Conservation (phyloP, 2,329 filamentous ascomycete genomes). For the Diaporthe amygdali region DNA sequence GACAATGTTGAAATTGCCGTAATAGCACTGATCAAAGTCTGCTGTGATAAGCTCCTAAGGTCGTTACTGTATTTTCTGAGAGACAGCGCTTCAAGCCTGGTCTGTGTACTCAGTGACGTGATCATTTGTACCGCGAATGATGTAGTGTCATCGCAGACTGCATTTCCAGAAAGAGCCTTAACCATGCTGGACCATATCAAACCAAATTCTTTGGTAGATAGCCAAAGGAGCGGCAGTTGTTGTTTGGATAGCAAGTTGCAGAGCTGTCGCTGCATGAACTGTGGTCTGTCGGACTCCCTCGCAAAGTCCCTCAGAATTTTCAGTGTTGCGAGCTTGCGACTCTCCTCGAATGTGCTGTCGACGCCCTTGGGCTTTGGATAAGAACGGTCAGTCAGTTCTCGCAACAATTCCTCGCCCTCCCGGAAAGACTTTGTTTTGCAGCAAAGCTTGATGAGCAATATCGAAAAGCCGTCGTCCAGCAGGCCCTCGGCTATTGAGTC, state of each 20-base stretch:
- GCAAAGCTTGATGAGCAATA: constrained; percentile 48
- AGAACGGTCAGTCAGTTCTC: constrained; percentile 37
- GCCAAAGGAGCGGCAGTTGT: constrained; percentile 47
- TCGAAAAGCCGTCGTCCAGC: constrained; percentile 45
- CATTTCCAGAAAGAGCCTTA: constrained; percentile 38
- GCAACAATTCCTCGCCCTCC: constrained; percentile 49
- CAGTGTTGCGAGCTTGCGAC: constrained; percentile 36
- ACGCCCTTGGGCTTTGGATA: constrained; percentile 42
- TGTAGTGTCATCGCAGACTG: constrained; percentile 38
- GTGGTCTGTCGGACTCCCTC: constrained; percentile 33
- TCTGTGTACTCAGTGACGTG: constrained; percentile 34
- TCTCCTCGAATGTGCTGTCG: constrained; percentile 36
- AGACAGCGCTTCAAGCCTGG: not conserved
- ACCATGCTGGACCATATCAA: constrained; percentile 46
- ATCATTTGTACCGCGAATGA: constrained; percentile 43
- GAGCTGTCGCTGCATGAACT: constrained; percentile 44
- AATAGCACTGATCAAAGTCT: constrained; percentile 47
- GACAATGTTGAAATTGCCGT: constrained; percentile 45
- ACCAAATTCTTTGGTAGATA: constrained; percentile 47
- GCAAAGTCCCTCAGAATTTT: constrained; percentile 41
- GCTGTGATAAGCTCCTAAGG: constrained; percentile 33
- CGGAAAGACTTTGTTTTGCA: constrained; percentile 37
- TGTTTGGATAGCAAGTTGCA: constrained; percentile 40
- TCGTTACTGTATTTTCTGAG: constrained; percentile 18
- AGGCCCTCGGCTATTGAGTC: constrained; percentile 48